Evolutionary conservation across 1,284 basidiomycete species (phyloP).

Genomic region (Cryptococcus sp.): DNA sequence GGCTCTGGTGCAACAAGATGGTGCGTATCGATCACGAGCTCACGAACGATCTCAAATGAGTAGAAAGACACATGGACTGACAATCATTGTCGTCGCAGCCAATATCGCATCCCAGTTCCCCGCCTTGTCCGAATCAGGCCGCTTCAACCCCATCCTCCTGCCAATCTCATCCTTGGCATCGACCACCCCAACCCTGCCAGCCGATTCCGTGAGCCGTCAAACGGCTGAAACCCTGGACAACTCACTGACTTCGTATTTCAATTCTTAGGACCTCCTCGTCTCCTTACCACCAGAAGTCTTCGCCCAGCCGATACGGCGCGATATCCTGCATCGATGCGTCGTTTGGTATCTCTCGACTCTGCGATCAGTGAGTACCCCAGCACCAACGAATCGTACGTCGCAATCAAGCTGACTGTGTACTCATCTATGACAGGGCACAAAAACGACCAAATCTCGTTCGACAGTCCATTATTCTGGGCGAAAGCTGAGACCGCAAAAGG

Average conservation of each 20-base stretch:
- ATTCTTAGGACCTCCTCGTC: conserved; percentile 31
- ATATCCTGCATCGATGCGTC: conserved; percentile 91
- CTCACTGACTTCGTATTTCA: neutral
- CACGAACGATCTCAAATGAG: neutral
- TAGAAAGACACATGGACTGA: too few relatives aligned
- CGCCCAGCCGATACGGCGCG: conserved; percentile 78
- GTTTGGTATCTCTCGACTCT: conserved; percentile 85
- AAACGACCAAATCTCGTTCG: conserved; percentile 77
- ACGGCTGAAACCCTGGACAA: neutral
- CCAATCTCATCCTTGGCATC: conserved; percentile 48
- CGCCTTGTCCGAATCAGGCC: conserved; percentile 2
- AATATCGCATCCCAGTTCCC: neutral
- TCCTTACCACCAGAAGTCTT: conserved; percentile 63
- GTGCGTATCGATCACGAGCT: conserved; percentile 2
- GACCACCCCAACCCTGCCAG: conserved; percentile 38
- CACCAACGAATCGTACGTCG: neutral
- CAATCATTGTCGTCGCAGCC: too few relatives aligned
- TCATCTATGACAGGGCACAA: conserved; percentile 34
- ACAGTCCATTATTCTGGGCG: conserved; percentile 85
- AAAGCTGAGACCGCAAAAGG: conserved; percentile 92
- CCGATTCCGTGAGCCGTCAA: conserved; percentile 26
- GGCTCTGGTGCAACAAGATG: conserved; percentile 7
- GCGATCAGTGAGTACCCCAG: conserved; percentile 62
- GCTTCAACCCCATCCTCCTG: conserved; percentile 33
- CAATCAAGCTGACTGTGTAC: neutral